These are phyloP conservation scores for Theileria sp. DNA, from an alignment of 169 alveolate species.

Conservation along the genomic window DNA sequence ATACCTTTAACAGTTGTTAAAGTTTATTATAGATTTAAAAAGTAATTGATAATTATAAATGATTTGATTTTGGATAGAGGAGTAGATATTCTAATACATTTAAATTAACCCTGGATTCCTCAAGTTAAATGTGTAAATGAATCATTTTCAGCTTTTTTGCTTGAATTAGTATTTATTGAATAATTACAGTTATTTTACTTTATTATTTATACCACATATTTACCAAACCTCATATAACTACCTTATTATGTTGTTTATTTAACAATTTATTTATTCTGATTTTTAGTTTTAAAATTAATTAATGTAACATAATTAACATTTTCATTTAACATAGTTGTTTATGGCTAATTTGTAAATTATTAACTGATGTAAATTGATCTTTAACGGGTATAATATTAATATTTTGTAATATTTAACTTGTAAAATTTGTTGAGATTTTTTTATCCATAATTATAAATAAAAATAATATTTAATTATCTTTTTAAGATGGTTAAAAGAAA, in stretches of 20 bases:
- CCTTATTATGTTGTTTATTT: background rate
- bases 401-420: conserved; percentile 1
- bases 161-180: too few relatives aligned
- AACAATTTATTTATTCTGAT: background rate
- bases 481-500: conserved; percentile 5
- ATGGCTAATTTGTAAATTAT: background rate
- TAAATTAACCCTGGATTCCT: background rate
- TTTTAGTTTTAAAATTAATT: background rate
- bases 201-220: background rate
- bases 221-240: background rate
- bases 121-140: background rate
- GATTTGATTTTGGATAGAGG: background rate
- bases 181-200: background rate
- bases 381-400: background rate
- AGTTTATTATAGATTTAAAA: too few relatives aligned
- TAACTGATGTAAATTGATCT: background rate
- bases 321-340: background rate
- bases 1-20: background rate
- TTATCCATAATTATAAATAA: background rate
- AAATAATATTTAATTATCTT: background rate
- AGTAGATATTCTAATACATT: background rate
- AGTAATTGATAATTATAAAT: too few relatives aligned
- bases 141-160: background rate
- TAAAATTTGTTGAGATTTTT: background rate
- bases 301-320: conserved; percentile 6